A percentile compares a stretch with the other conserved stretches of the same genome.
phyloP scores from a whole-genome alignment of 192 early-diverging fungal species.

The Coemansia sp. region DNA sequence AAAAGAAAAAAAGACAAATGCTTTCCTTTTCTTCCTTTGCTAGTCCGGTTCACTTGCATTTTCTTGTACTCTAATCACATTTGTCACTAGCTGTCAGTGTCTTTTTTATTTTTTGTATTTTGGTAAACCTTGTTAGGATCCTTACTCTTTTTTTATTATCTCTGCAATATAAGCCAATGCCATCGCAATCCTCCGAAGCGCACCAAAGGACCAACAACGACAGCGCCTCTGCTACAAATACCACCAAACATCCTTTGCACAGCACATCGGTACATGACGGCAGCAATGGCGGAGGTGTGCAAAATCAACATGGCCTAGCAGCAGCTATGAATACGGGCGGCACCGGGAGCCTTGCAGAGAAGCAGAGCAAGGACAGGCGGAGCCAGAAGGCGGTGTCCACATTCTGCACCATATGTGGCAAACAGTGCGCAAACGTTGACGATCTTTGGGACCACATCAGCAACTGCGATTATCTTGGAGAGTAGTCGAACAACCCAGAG shows the following conservation, averaged over 20 bases:
- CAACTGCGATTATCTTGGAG: slow-evolving; percentile 34
- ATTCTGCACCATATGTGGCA: slow-evolving; percentile 45
- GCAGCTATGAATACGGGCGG: not conserved
- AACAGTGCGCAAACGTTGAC: slow-evolving; percentile 12
- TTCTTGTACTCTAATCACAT: not conserved
- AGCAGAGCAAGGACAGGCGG: not conserved
- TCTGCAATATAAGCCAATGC: not conserved
- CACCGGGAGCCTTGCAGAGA: not conserved
- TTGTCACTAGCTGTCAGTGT: not conserved
- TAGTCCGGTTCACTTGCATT: not conserved
- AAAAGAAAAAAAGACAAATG: too few species aligned
- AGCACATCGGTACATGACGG: not conserved
- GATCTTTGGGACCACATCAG: slow-evolving; percentile 50
- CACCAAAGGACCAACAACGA: not conserved
- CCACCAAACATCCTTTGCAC: not conserved
- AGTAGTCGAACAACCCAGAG: slow-evolving; percentile 1
- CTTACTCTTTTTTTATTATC: not conserved
- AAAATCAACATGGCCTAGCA: not conserved
- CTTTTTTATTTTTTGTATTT: slow-evolving; percentile 5
- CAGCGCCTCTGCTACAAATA: not conserved
- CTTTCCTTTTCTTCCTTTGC: not conserved
- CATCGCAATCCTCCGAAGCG: not conserved
- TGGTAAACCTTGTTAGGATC: not conserved
- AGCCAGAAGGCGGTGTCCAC: not conserved
- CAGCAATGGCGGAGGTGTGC: not conserved